phyloP scores from a whole-genome alignment of 2,329 filamentous ascomycete species.

The Xylaria sp. region DNA sequence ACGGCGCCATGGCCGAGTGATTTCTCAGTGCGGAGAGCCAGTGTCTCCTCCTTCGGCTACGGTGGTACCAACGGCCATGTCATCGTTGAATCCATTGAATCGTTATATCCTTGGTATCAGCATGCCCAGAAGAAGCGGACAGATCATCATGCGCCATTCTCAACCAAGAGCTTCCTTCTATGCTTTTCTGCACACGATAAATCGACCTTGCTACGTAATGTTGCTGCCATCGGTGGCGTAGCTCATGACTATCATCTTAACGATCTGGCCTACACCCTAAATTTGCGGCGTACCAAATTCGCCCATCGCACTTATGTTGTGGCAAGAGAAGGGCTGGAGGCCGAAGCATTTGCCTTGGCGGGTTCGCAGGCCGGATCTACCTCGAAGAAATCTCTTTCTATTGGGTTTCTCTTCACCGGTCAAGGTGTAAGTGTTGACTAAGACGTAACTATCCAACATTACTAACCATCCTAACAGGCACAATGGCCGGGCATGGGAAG shows the following conservation, averaged over 20 bases:
- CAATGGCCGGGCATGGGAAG: slow-evolving; percentile 41
- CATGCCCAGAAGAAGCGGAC: slow-evolving; percentile 24
- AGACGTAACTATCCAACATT: neutral
- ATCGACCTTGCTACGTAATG: slow-evolving; percentile 28
- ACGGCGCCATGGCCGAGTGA: slow-evolving; percentile 30
- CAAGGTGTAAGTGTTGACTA: slow-evolving; percentile 29
- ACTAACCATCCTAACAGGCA: slow-evolving; percentile 16
- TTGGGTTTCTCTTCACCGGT: slow-evolving; percentile 37
- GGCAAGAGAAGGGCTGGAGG: slow-evolving; percentile 18
- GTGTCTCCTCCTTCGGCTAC: slow-evolving; percentile 35
- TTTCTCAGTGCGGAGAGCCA: slow-evolving; percentile 23
- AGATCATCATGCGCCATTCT: neutral
- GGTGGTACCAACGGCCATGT: slow-evolving; percentile 32
- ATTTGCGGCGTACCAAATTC: slow-evolving; percentile 24
- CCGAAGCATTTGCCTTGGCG: slow-evolving; percentile 10
- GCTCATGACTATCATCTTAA: slow-evolving; percentile 26
- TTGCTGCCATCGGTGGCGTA: slow-evolving; percentile 28
- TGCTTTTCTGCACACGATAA: slow-evolving; percentile 34
- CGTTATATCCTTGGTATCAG: slow-evolving; percentile 29
- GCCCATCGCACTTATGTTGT: slow-evolving; percentile 20
- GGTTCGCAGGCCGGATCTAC: neutral
- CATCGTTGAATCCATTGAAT: slow-evolving; percentile 29
- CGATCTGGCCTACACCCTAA: slow-evolving; percentile 33
- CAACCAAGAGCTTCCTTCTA: slow-evolving; percentile 25
- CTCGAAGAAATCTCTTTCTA: slow-evolving; percentile 1